A percentile compares a stretch with the other conserved stretches of the same genome.
Evolutionary conservation across 177 flowering plant genomes (phyloP).

Genomic region (Telopea speciosissima): DNA sequence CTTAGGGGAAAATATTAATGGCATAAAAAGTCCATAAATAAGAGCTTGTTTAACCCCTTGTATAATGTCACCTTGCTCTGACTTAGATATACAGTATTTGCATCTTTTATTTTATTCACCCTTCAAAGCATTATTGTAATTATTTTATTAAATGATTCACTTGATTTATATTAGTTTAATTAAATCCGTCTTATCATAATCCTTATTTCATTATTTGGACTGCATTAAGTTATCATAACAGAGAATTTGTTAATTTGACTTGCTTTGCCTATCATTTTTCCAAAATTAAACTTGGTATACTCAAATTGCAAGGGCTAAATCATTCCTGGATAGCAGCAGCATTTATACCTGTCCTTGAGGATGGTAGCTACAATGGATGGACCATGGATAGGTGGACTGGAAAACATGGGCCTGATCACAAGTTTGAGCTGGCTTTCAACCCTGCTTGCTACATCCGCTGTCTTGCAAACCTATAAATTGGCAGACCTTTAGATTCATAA

Average conservation of each 20-base stretch:
- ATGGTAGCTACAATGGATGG: slow-evolving; percentile 92
- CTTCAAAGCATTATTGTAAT: neutral
- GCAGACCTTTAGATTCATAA: neutral
- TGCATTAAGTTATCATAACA: neutral
- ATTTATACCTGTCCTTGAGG: slow-evolving; percentile 70
- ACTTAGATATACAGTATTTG: neutral
- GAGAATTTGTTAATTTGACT: neutral
- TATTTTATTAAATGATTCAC: neutral
- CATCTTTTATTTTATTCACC: neutral
- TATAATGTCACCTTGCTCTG: no score
- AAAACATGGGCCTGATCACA: slow-evolving; percentile 96
- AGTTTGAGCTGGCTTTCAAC: slow-evolving; percentile 98
- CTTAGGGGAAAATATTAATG: neutral
- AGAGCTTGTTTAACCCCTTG: neutral
- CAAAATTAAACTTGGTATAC: neutral
- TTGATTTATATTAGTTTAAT: no score
- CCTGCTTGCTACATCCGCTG: slow-evolving; percentile 72
- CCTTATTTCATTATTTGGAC: no score
- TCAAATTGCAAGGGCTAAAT: neutral
- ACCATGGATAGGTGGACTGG: slow-evolving; percentile 97
- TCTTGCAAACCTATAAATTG: slow-evolving; percentile 57
- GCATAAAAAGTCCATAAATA: neutral
- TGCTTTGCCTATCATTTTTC: neutral
- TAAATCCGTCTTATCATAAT: no score
- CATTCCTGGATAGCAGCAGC: neutral